phyloP scores from a whole-genome alignment of 1,284 basidiomycete species.

The Veloporphyrellus conicus region DNA sequence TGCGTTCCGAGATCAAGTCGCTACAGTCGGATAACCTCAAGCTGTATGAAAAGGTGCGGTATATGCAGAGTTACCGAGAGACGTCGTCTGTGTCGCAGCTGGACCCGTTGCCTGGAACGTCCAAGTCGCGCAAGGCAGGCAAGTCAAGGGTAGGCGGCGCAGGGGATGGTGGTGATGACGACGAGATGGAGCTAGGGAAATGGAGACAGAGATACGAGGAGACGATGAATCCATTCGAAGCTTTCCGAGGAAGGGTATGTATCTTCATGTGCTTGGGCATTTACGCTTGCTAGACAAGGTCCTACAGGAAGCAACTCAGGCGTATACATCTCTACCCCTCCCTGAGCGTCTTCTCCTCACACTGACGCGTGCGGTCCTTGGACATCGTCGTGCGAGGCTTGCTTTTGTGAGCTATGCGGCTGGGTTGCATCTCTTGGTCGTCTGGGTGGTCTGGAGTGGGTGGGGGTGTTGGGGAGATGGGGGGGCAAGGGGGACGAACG shows the following conservation, averaged over 20 bases:
- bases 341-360: slow-evolving; percentile 85
- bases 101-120: slow-evolving; percentile 58
- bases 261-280: neutral
- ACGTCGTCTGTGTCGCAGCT: slow-evolving; percentile 61
- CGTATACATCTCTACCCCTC: slow-evolving; percentile 87
- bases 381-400: slow-evolving; percentile 79
- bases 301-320: slow-evolving; percentile 82
- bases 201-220: slow-evolving; percentile 93
- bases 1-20: slow-evolving; percentile 82
- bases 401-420: slow-evolving; percentile 82
- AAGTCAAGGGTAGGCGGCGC: slow-evolving; percentile 76
- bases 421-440: slow-evolving; percentile 71
- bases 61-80: slow-evolving; percentile 91
- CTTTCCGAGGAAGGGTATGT: slow-evolving; percentile 88
- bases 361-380: slow-evolving; percentile 81
- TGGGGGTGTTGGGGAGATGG: slow-evolving; percentile 42
- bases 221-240: slow-evolving; percentile 96
- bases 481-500: neutral
- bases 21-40: slow-evolving; percentile 92
- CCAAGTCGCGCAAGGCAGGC: slow-evolving; percentile 14
- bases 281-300: neutral
- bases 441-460: slow-evolving; percentile 71
- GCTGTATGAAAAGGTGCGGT: slow-evolving; percentile 93
- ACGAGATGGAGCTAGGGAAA: slow-evolving; percentile 84
- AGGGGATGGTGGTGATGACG: slow-evolving; percentile 59